A percentile compares a stretch with the other conserved stretches of the same genome.
Conservation (phyloP, 2,329 filamentous ascomycete genomes). For the Phialocephala sp. region DNA sequence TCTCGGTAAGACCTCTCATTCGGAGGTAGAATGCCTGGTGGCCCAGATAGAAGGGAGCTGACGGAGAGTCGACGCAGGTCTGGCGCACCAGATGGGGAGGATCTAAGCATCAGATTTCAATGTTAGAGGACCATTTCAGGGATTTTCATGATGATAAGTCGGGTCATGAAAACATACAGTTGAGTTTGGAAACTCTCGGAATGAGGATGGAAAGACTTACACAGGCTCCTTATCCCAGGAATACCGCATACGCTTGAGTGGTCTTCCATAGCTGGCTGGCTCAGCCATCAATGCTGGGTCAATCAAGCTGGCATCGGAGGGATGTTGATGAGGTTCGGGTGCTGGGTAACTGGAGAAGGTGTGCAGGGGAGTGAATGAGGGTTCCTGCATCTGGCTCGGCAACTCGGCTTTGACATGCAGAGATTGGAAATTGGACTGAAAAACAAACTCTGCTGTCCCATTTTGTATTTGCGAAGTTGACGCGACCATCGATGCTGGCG, state of each 20-base stretch:
- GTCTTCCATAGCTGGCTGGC: constrained; percentile 2
- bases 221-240: not conserved
- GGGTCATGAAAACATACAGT: not conserved
- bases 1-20: constrained; percentile 33
- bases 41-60: constrained; percentile 65
- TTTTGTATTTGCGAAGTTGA: not conserved
- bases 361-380: not conserved
- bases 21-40: constrained; percentile 43
- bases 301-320: not conserved
- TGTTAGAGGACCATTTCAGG: too few relatives aligned
- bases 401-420: not conserved
- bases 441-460: not conserved
- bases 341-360: not conserved
- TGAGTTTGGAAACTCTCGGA: not conserved
- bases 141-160: too few relatives aligned
- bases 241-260: constrained; percentile 14
- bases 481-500: not conserved
- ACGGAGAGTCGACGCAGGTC: constrained; percentile 65
- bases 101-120: too few relatives aligned
- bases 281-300: not conserved
- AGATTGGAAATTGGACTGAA: not conserved
- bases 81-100: constrained; percentile 24
- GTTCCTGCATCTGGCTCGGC: not conserved
- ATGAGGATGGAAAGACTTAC: too few relatives aligned
- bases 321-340: not conserved